These are phyloP conservation scores for Ailanthus altissimus DNA, from an alignment of 345 rosid genomes.

Conservation along the genomic window DNA sequence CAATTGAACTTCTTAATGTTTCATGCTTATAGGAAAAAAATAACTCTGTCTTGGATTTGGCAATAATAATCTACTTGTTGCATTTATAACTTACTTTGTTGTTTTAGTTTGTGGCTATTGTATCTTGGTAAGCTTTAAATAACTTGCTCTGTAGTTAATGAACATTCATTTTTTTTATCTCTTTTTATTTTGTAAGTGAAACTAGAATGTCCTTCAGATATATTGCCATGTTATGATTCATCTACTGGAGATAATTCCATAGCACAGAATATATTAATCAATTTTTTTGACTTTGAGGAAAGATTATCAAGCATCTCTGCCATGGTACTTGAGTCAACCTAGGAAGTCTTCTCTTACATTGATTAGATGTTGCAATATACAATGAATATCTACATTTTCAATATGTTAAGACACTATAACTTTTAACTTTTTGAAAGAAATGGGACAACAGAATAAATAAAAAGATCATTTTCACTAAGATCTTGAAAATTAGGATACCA, in stretches of 20 bases:
- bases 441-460: neutral
- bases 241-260: neutral
- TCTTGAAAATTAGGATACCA: neutral
- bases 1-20: neutral
- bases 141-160: neutral
- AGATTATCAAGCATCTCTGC: neutral
- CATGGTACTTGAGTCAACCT: neutral
- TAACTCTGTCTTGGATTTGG: neutral
- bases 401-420: neutral
- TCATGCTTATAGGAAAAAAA: neutral
- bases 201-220: neutral
- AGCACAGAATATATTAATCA: neutral
- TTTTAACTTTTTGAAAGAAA: neutral
- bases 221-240: neutral
- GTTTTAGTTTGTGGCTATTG: neutral
- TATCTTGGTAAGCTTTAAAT: neutral
- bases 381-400: neutral
- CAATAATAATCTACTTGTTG: neutral
- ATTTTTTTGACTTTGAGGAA: neutral
- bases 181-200: neutral
- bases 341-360: neutral
- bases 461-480: neutral
- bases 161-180: neutral
- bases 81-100: neutral
- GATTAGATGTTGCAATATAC: neutral